Conservation (phyloP, 179 eudicot genomes). For the Beta macrorhiza region DNA sequence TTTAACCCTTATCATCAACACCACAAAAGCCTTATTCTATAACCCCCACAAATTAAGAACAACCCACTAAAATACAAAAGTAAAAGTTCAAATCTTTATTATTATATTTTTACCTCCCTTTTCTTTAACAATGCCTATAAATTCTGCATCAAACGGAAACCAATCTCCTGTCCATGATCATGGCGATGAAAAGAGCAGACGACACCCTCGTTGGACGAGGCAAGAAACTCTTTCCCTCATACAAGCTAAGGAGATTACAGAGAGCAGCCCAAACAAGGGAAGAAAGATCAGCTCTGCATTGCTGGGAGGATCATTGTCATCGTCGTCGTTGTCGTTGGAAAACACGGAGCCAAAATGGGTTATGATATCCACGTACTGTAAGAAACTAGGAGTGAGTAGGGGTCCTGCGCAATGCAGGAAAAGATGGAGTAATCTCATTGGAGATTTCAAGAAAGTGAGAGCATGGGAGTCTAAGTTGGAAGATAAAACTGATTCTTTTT, state of each 20-base stretch:
- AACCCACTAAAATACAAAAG: neutral
- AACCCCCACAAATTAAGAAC: neutral
- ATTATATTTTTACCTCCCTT: neutral
- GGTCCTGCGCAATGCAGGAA: conserved; percentile 54
- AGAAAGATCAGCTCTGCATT: conserved; percentile 25
- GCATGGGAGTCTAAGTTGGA: conserved; percentile 40
- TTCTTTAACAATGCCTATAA: neutral
- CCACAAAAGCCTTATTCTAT: neutral
- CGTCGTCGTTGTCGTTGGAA: conserved; percentile 14
- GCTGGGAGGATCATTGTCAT: neutral
- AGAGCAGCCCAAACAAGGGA: conserved; percentile 37
- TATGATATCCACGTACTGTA: conserved; percentile 43
- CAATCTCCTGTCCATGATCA: neutral
- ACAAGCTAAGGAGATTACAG: conserved; percentile 45
- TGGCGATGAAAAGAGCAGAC: conserved; percentile 35
- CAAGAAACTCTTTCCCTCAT: conserved; percentile 45
- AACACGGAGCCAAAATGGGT: conserved; percentile 52
- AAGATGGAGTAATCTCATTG: conserved; percentile 52
- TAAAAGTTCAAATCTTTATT: neutral
- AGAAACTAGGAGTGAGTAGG: conserved; percentile 37
- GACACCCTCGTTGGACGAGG: conserved; percentile 56
- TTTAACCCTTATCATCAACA: neutral
- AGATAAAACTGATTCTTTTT: conserved; percentile 37
- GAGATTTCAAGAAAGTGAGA: conserved; percentile 50
- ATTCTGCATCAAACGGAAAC: conserved; percentile 17